Evolutionary conservation across 768 basidiomycete species (phyloP).

Genomic region (Leccinum subtestaceum): DNA sequence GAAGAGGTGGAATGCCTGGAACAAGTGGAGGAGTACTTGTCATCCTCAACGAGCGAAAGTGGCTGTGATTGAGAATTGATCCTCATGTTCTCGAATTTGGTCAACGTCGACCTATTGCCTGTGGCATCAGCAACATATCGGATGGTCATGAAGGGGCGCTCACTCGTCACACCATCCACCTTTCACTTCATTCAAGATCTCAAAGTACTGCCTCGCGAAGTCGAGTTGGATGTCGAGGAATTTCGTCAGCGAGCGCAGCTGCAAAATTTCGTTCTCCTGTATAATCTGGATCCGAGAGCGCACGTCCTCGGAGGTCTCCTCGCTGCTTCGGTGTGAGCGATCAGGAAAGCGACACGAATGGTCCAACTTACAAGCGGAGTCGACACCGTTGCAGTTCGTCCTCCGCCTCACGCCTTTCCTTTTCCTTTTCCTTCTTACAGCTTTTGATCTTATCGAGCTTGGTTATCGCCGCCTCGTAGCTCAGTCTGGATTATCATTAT

Average conservation of each 20-base stretch:
- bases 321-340: slow-evolving; percentile 43
- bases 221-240: slow-evolving; percentile 74
- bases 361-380: slow-evolving; percentile 65
- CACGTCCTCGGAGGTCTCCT: slow-evolving; percentile 84
- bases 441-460: slow-evolving; percentile 67
- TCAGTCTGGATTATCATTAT: slow-evolving; percentile 45
- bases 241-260: slow-evolving; percentile 65
- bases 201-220: slow-evolving; percentile 69
- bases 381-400: slow-evolving; percentile 74
- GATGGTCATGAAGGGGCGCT: slow-evolving; percentile 18
- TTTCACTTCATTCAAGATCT: slow-evolving; percentile 69
- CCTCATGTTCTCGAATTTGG: slow-evolving; percentile 26
- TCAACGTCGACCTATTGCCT: slow-evolving; percentile 27
- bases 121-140: slow-evolving; percentile 6
- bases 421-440: slow-evolving; percentile 81
- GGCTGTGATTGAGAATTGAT: slow-evolving; percentile 17
- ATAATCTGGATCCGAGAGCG: slow-evolving; percentile 76
- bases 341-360: neutral
- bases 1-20: slow-evolving; percentile 33
- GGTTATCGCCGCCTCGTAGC: slow-evolving; percentile 70
- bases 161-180: slow-evolving; percentile 67
- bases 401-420: slow-evolving; percentile 69
- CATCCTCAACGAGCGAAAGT: slow-evolving; percentile 19
- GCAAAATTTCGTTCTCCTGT: slow-evolving; percentile 73
- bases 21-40: slow-evolving; percentile 33